Percentiles rank a stretch among this genome's conserved stretches.
Conservation (phyloP, 331 rosid species). For the Acacia concinna region DNA sequence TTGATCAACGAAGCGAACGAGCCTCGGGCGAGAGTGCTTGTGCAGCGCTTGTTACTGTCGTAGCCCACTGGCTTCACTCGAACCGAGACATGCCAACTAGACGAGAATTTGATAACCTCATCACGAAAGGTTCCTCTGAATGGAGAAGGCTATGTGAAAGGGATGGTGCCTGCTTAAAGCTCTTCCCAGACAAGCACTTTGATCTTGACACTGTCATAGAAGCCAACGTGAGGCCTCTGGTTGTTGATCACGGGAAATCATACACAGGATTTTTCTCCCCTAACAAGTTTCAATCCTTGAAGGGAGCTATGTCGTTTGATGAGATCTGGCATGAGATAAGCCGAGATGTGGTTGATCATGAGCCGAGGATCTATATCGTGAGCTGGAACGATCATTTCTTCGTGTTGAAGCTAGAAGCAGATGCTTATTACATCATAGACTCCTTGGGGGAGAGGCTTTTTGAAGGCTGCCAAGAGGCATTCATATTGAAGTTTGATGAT, state of each 20-base stretch:
- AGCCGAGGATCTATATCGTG: conserved; percentile 64
- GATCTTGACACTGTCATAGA: conserved; percentile 73
- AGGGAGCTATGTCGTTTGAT: conserved; percentile 73
- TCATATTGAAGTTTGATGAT: conserved; percentile 62
- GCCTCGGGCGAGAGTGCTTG: conserved; percentile 82
- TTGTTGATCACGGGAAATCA: conserved; percentile 47
- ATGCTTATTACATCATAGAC: conserved; percentile 71
- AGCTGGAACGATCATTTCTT: conserved; percentile 96
- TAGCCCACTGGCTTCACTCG: conserved; percentile 81
- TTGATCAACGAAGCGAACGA: conserved; percentile 71
- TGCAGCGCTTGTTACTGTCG: conserved; percentile 58
- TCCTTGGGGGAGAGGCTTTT: conserved; percentile 69
- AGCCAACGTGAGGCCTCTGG: conserved; percentile 60
- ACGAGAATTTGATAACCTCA: conserved; percentile 57
- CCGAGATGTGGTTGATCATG: background rate
- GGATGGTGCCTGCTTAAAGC: conserved; percentile 36
- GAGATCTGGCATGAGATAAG: conserved; percentile 66
- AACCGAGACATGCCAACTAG: conserved; percentile 54
- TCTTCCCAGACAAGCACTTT: conserved; percentile 71
- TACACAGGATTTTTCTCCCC: conserved; percentile 80
- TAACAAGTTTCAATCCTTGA: conserved; percentile 62
- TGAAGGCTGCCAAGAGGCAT: conserved; percentile 67
- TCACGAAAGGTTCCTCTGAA: conserved; percentile 62
- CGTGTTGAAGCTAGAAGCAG: conserved; percentile 60
- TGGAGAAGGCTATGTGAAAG: conserved; percentile 67